Evolutionary conservation across 2,329 filamentous ascomycete species (phyloP), one percentile per base, ranked within the genome.

Genomic region (Xylaria sp.): DNA sequence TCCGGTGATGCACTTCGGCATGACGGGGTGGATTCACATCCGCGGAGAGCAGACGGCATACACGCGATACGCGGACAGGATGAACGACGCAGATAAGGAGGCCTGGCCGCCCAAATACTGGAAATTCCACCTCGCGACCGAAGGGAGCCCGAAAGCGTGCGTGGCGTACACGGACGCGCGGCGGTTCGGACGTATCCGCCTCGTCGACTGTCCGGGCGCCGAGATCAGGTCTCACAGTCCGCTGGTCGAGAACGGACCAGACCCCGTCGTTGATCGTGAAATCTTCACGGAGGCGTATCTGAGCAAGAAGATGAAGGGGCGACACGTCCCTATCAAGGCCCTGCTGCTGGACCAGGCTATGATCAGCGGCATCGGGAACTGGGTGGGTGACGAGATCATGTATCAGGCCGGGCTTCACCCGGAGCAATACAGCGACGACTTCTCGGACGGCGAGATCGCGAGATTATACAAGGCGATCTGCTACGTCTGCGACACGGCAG

Each of bases 351-450:
- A 98, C 77, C 96, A 99, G 80, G 86, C 89, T 20, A 92, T 92
- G 77, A 92, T 98, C 69, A 96, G 92, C 75, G 96, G 96, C 8
- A 93, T 99, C 70, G 96, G 96, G 0, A 98, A 98, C 77, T 99
- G 95, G 95, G 95, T 99, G 62, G 94, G 91, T 0, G 96, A 99
- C 77, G 96, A 99, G 79, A 90, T 97, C 7, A 83, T 99, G 60
- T 99, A 94, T 76, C 91, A 98, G 73, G 92, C 96, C 5, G 89
- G 87, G 58, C 86, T 98, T 18, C 95, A 99, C 73, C 96, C 96
- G 0, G 95, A 97, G 78, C 93, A 97, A 78, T 97, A 97, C 81
- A 93, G 91, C 80, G 90, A 97, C 75, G 92, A 92, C 0, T 91
- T 98, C 72, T 85, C 79, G 69, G 88, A 92, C 36, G 85, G 82